These are phyloP conservation scores for Euphorbia schlechtendalii DNA, from an alignment of 441 rosid genomes.

Conservation along the genomic window DNA sequence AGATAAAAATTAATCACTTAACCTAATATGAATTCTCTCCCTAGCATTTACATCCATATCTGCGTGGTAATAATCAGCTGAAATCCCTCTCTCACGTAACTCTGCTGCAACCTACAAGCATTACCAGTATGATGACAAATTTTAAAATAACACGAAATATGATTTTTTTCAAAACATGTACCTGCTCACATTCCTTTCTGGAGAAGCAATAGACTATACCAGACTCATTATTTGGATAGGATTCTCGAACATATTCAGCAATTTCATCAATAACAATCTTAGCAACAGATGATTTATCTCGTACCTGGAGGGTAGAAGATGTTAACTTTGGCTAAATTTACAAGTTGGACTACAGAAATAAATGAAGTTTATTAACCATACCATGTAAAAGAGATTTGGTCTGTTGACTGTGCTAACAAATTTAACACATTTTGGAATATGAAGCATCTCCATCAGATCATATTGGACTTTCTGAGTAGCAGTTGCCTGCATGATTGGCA, in stretches of 20 bases:
- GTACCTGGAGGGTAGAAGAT: conserved; percentile 44
- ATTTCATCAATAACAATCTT: conserved; percentile 80
- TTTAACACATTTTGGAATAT: conserved; percentile 73
- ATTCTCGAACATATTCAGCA: conserved; percentile 69
- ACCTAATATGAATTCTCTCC: conserved; percentile 84
- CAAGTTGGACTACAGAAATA: conserved; percentile 12
- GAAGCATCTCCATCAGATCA: conserved; percentile 90
- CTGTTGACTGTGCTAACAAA: conserved; percentile 97
- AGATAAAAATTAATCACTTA: conserved; percentile 17
- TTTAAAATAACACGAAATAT: conserved; percentile 2
- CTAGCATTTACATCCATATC: conserved; percentile 87
- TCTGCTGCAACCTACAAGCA: conserved; percentile 78
- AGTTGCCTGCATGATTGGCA: conserved; percentile 62
- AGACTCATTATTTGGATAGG: conserved; percentile 84
- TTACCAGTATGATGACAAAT: conserved; percentile 17
- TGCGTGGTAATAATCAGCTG: conserved; percentile 88
- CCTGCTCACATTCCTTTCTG: conserved; percentile 97
- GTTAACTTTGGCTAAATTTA: background rate
- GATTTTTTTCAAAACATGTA: conserved; percentile 20
- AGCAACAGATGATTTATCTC: conserved; percentile 79
- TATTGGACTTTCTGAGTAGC: conserved; percentile 89
- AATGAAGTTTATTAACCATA: conserved; percentile 22
- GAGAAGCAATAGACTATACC: conserved; percentile 98
- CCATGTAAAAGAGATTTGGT: conserved; percentile 94
- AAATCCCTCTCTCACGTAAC: conserved; percentile 67